A percentile compares a stretch with the other conserved stretches of the same genome.
Conservation (phyloP, 2,329 filamentous ascomycete species). For the Podosphaera xanthii region DNA sequence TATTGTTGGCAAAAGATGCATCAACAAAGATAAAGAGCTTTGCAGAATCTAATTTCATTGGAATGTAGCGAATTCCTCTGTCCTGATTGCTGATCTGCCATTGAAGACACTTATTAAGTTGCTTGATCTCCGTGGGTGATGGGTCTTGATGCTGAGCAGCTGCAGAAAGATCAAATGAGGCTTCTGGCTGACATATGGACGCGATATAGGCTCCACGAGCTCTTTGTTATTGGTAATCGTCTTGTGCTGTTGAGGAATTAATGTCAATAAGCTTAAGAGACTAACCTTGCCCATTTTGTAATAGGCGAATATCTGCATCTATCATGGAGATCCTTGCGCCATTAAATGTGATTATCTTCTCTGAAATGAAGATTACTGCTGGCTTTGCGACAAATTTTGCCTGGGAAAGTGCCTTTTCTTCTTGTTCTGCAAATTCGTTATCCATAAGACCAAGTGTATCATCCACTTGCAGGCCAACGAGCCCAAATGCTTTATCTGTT, state of each 20-base stretch:
- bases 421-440: background rate
- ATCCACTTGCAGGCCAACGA: background rate
- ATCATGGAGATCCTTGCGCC: background rate
- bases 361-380: background rate
- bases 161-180: slow-evolving; percentile 2
- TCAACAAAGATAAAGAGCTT: background rate
- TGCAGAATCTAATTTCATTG: background rate
- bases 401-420: background rate
- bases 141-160: background rate
- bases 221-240: background rate
- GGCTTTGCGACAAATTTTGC: slow-evolving; percentile 1
- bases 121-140: background rate
- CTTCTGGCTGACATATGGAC: slow-evolving; percentile 2
- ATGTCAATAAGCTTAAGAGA: background rate
- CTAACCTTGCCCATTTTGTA: background rate
- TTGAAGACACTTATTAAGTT: background rate
- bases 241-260: background rate
- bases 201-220: background rate
- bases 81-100: background rate
- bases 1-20: background rate
- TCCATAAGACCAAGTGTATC: background rate
- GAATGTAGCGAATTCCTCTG: background rate
- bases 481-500: background rate
- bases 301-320: background rate
- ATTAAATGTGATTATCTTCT: background rate